Conservation (phyloP, 192 early-diverging fungal species). For the Diversispora epigaea region DNA sequence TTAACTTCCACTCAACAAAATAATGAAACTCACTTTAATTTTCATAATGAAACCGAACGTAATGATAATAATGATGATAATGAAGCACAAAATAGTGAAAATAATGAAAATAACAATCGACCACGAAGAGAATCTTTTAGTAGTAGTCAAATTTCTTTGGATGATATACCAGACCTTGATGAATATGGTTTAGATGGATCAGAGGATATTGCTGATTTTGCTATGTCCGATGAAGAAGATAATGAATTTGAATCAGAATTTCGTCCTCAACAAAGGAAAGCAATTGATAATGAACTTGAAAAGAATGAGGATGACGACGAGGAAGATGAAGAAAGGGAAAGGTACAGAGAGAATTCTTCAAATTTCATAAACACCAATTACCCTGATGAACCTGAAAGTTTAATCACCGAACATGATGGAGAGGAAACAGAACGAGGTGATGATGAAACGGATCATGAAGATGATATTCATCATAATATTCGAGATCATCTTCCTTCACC, state of each 20-base stretch:
- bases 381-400: no score
- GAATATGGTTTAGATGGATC: slow-evolving; percentile 22
- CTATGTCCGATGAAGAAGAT: slow-evolving; percentile 12
- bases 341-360: not conserved
- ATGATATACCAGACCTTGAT: slow-evolving; percentile 8
- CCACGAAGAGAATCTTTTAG: slow-evolving; percentile 13
- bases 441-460: slow-evolving; percentile 23
- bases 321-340: no score
- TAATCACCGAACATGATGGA: not conserved
- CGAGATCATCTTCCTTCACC: slow-evolving; percentile 7
- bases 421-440: not conserved
- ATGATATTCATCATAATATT: not conserved
- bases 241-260: not conserved
- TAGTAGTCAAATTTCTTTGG: slow-evolving; percentile 22
- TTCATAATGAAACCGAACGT: not conserved
- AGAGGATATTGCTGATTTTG: slow-evolving; percentile 28
- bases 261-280: not conserved
- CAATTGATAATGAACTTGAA: slow-evolving; percentile 9
- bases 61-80: not conserved
- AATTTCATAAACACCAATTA: not conserved
- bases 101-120: slow-evolving; percentile 5
- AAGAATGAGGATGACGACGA: not conserved
- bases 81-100: not conserved
- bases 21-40: not conserved
- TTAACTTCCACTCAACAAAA: not conserved